Evolutionary conservation across 345 rosid species (phyloP).

Genomic region (Garcia nutans): DNA sequence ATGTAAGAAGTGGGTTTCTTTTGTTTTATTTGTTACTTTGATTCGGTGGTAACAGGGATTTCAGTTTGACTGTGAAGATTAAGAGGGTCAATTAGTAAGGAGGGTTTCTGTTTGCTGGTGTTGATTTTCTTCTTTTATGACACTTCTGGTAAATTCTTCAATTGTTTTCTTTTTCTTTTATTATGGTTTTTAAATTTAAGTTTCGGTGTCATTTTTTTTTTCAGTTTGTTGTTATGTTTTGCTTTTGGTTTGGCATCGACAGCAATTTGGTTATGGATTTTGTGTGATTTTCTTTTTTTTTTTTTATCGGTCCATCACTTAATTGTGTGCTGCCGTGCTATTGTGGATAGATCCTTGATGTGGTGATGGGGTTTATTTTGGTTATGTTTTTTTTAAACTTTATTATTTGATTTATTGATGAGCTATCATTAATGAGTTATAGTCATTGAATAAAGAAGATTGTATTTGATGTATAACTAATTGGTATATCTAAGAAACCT

Average conservation of each 20-base stretch:
- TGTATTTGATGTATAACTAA: background rate
- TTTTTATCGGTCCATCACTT: background rate
- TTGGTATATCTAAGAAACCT: background rate
- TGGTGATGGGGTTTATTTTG: background rate
- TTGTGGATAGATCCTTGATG: background rate
- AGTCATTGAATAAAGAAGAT: background rate
- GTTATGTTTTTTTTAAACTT: background rate
- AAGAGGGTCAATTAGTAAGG: background rate
- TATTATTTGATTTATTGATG: background rate
- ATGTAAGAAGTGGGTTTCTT: background rate
- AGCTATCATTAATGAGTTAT: background rate
- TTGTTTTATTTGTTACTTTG: background rate
- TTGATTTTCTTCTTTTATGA: background rate
- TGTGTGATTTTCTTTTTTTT: background rate
- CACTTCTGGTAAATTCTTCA: background rate
- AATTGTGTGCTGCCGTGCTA: background rate
- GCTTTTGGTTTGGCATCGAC: background rate
- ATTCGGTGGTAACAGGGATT: background rate
- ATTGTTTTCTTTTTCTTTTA: too few relatives aligned
- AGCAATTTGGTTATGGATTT: background rate
- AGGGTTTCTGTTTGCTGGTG: background rate
- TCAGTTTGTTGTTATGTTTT: too few relatives aligned
- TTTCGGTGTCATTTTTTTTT: background rate
- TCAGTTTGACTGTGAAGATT: background rate
- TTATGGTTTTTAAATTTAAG: background rate